Evolutionary conservation across 345 rosid genomes (phyloP), one percentile per base, ranked within the genome.

Genomic region (Sonneratia alba): DNA sequence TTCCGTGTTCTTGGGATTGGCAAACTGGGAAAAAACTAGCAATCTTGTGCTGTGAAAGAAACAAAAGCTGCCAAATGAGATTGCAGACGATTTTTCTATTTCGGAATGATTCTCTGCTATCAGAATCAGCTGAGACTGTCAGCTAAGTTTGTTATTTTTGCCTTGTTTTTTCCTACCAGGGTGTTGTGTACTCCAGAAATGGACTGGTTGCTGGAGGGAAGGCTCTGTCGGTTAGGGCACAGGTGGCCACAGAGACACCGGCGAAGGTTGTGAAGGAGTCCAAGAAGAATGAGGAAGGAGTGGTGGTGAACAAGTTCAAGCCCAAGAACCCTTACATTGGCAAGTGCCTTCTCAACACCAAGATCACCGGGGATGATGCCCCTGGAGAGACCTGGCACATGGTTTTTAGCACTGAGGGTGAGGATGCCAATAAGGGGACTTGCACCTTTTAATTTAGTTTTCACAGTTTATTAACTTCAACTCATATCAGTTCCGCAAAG

Each of bases 311-410:
- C 89, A 95, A 92, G 83, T 95, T 78, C 87, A 95, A 90, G 82
- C 99, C 99, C 37, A 95, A 90, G 81, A 73, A 83, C 18, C 99
- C 99, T 72, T 92, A 89, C 85, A 85, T 62, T 70, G 97, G 94
- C 3, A 84, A 87, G 63, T 90, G 97, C 85, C 93, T 95, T 74
- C 73, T 95, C 74, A 95, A 95, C 91, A 89, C 96, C 68, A 95
- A 85, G 86, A 90, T 95, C 89, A 95, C 99, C 24, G 99, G 91
- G 34, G 97, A 92, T 74, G 99, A 95, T 70, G 97, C 99, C 73
- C 99, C 99, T 75, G 99, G 97, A 71, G 99, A 95, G 76, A 95
- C 99, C 70, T 86, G 92, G 97, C 99, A 95, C 87, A 95, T 92
- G 90, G 99, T 95, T 76, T 92, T 95, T 86, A 89, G 75, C 93